Conservation (phyloP, 768 basidiomycete genomes). For the Auriculariales sp. region DNA sequence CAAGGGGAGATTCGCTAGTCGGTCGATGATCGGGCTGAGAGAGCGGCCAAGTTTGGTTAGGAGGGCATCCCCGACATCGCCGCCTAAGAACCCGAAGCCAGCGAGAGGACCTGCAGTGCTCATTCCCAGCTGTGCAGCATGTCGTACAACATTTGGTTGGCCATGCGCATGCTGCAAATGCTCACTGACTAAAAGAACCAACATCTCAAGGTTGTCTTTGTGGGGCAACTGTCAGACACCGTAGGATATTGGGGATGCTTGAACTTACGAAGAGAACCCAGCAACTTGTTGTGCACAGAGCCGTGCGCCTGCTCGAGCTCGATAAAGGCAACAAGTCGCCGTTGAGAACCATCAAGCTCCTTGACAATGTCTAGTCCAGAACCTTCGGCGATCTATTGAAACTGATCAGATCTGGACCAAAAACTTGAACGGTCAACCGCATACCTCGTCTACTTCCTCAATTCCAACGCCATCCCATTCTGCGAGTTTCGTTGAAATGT, state of each 20-base stretch:
- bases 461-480: slow-evolving; percentile 57
- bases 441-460: slow-evolving; percentile 60
- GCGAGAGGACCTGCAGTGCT: slow-evolving; percentile 16
- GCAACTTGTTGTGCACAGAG: slow-evolving; percentile 30
- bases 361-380: slow-evolving; percentile 39
- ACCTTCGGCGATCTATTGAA: slow-evolving; percentile 6
- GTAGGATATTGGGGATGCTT: neutral
- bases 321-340: slow-evolving; percentile 47
- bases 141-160: slow-evolving; percentile 16
- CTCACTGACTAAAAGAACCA: slow-evolving; percentile 67
- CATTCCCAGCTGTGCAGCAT: slow-evolving; percentile 29
- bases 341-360: slow-evolving; percentile 54
- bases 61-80: slow-evolving; percentile 40
- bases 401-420: neutral
- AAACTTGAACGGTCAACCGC: slow-evolving; percentile 7
- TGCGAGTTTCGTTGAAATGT: slow-evolving; percentile 54
- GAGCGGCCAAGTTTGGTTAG: slow-evolving; percentile 35
- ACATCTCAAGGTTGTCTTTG: slow-evolving; percentile 59
- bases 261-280: slow-evolving; percentile 40
- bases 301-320: slow-evolving; percentile 36
- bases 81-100: slow-evolving; percentile 4
- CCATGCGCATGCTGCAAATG: slow-evolving; percentile 52
- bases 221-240: neutral
- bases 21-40: slow-evolving; percentile 39
- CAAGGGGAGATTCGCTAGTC: slow-evolving; percentile 37